Evolutionary conservation across 169 alveolate genomes (phyloP), one percentile per base, ranked within the genome.

Genomic region (Hepatocystis sp.): DNA sequence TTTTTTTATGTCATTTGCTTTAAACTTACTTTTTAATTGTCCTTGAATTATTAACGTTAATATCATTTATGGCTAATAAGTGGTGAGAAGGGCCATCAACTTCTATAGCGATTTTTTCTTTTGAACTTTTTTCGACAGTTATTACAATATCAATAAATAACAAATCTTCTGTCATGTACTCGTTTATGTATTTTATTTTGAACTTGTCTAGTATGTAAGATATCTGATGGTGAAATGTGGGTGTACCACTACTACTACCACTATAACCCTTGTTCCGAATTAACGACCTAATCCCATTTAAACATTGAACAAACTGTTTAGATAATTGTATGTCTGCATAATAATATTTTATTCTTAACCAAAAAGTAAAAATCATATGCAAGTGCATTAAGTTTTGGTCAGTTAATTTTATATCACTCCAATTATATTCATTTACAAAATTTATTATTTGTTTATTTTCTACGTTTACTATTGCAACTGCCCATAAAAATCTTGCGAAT

Each of bases 81-180:
- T 81, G 89, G 34, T 81, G 89, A n/a, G 89, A 81, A 4, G 89
- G 89, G 30, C 89, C 89, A 28, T 81, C 89, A 11, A 81, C 47
- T 55, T 81, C 89, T 21, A 81, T 65, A 21, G 89, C 89, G 13
- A 81, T 30, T 46, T 63, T 81, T 25, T 81, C 53, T 17, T 39
- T 36, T 7, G 13, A 19, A 2, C 17, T n/a, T 23, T 27, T n/a
- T 28, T 58, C 63, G 27, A 17, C 30, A 40, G 25, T 64, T 49
- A 81, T 61, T 53, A 17, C 46, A 55, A 81, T 61, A 42, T 81
- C 89, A n/a, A 81, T 34, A 2, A 60, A 30, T 40, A 81, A 81
- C 5, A 81, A 34, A 49, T 81, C 89, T 55, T 81, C 60, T 17
- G 89, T 65, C 30, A 81, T 81, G 30, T 63, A 49, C 56, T 81